phyloP scores from a whole-genome alignment of 129 eudicot species.

The Flaveria robusta region DNA sequence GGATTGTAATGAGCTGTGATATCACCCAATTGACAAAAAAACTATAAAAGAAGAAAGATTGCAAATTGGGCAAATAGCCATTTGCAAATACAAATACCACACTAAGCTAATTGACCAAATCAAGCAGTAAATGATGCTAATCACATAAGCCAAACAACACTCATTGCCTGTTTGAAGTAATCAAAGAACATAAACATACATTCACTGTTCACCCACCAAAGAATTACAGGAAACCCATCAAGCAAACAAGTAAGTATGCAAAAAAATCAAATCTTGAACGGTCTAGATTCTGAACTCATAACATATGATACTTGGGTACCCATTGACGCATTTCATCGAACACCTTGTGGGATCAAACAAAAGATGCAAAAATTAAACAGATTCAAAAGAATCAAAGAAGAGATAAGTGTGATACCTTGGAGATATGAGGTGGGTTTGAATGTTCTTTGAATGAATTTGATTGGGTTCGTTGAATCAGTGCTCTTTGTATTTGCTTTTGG shows the following conservation, averaged over 20 bases:
- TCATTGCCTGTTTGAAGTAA: constrained; percentile 11
- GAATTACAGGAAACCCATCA: neutral
- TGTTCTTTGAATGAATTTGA: neutral
- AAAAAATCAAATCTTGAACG: constrained; percentile 25
- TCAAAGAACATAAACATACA: constrained; percentile 21
- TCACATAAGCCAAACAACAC: neutral
- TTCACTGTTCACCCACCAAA: neutral
- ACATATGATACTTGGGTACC: neutral
- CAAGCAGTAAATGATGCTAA: too few species aligned
- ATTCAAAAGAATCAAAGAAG: neutral
- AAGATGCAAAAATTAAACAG: constrained; percentile 6
- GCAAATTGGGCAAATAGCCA: neutral
- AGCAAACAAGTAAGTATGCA: constrained; percentile 4
- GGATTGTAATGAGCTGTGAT: constrained; percentile 41
- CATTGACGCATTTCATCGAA: constrained; percentile 34
- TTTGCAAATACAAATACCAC: neutral
- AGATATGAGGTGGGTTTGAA: constrained; percentile 4
- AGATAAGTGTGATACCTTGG: constrained; percentile 30
- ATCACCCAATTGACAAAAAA: constrained; percentile 26
- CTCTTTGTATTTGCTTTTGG: constrained; percentile 10
- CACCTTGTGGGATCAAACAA: constrained; percentile 19
- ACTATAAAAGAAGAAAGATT: constrained; percentile 3
- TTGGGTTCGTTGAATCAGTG: constrained; percentile 1
- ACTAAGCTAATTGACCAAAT: too few species aligned
- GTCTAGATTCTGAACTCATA: neutral